Evolutionary conservation across 2,329 filamentous ascomycete species (phyloP).

Genomic region (Aureobasidium sp.): DNA sequence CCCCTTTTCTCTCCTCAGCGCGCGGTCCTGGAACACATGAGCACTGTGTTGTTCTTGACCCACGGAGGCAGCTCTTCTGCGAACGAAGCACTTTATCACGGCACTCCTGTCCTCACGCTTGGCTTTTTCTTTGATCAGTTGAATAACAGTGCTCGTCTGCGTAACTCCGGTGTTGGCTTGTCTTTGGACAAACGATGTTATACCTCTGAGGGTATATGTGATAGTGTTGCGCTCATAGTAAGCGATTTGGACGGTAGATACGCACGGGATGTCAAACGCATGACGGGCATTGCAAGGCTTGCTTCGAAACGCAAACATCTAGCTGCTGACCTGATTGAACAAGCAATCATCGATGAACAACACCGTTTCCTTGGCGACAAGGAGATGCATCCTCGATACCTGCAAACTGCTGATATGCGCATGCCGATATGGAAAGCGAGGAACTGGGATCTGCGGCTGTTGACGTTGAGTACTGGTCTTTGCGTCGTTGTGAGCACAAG

Average conservation of each 20-base stretch:
- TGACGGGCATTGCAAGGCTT: not conserved
- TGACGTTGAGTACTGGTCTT: not conserved
- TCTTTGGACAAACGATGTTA: not conserved
- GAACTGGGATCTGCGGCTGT: not conserved
- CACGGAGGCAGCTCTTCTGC: slow-evolving; percentile 2
- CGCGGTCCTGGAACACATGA: not conserved
- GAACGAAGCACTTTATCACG: not conserved
- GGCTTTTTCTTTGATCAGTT: no score
- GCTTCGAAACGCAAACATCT: not conserved
- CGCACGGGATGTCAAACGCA: not conserved
- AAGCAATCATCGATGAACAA: not conserved
- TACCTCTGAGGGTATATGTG: no score
- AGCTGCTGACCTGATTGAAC: not conserved
- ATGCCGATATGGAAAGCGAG: not conserved
- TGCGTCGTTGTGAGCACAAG: not conserved
- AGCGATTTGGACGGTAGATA: no score
- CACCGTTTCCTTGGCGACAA: not conserved
- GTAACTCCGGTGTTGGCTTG: no score
- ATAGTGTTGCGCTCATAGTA: no score
- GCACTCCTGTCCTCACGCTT: not conserved
- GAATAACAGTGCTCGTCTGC: no score
- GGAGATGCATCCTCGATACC: not conserved
- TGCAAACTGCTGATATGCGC: not conserved
- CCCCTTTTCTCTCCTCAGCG: no score
- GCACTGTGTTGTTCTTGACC: not conserved